Base-by-base conservation (phyloP, 768 basidiomycete genomes). In the Xerocomellus intermedius region DNA sequence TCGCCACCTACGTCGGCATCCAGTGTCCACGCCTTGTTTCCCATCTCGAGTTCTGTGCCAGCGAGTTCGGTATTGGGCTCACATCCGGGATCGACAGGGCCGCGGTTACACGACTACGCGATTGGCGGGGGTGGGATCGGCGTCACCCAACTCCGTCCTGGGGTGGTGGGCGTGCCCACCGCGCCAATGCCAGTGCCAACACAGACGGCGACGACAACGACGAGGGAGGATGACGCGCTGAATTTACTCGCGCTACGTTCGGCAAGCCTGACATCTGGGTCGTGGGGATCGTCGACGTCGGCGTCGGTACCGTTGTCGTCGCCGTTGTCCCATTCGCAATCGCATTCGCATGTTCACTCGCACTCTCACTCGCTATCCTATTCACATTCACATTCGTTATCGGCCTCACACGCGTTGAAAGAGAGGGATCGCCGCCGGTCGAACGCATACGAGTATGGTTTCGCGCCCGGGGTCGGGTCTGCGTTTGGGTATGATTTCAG, bases 51-150 rank as follows among this genome's bases (percentile, higher is more conserved):
- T 58, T 85, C 84, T 3, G 82, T 84, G 4, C 84, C 84, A 2
- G 73, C 75, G 17, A 57, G 41, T 4, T 14, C 38, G 1, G 2
- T 57, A 9, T 19, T 44, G 21, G 32, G 33, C 13, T 48, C 55
- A 16, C 32, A 28, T 35, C 36, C 48, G 3, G 44, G 16, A n/a
- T 56, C 26, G 17, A 60, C 72, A 12, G 84, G 85, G 2, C 86
- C 88, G 3, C 79, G 82, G 42, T 70, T 89, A 63, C 86, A 88
- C 58, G 82, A 87, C 67, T 89, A 86, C 63, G 65, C 83, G 38
- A 69, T 87, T 1, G 48, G 66, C 62, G 57, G 56, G 42, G 73
- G n/a, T 24, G 44, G 36, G 13, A 28, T 73, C 26, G 76, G 76
- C 13, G 75, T 84, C 39, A 83, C 83, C 5, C 83, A 84, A 50